Conservation (phyloP, 1,139 yeast genomes). For the Spencermartinsiella ligniputridi region DNA sequence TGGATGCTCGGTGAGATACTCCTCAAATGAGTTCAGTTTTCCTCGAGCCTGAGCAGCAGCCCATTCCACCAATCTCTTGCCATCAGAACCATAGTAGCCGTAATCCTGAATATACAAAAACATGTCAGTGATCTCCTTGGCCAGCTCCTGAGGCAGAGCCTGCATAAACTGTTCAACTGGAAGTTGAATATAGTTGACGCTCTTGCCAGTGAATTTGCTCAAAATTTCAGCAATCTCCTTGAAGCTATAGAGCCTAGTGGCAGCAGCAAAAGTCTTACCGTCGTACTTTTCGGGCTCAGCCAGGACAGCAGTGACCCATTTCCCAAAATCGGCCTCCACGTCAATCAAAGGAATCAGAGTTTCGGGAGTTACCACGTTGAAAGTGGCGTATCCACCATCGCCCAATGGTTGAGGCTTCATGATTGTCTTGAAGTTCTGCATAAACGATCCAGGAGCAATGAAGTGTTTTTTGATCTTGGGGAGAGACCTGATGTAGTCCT, state of each 20-base stretch:
- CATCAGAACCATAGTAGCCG: conserved; percentile 11
- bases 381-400: conserved; percentile 9
- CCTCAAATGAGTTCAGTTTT: background rate
- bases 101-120: conserved; percentile 5
- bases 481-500: conserved; percentile 10
- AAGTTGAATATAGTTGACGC: conserved; percentile 7
- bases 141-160: conserved; percentile 1
- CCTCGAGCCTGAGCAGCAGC: background rate
- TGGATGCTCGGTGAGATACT: background rate
- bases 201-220: conserved; percentile 9
- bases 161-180: background rate
- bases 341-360: conserved; percentile 9
- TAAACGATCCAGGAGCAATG: conserved; percentile 10
- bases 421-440: conserved; percentile 7
- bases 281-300: conserved; percentile 9
- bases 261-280: conserved; percentile 7
- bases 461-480: conserved; percentile 13
- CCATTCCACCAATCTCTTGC: conserved; percentile 4
- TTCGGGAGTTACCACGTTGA: background rate
- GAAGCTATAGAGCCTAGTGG: conserved; percentile 1
- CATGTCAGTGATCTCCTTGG: conserved; percentile 6
- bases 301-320: conserved; percentile 12
- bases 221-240: conserved; percentile 2
- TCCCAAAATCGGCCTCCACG: conserved; percentile 10
- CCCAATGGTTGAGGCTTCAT: conserved; percentile 9